Evolutionary conservation across 768 basidiomycete genomes (phyloP).

Genomic region (Pisolithus microcarpus): DNA sequence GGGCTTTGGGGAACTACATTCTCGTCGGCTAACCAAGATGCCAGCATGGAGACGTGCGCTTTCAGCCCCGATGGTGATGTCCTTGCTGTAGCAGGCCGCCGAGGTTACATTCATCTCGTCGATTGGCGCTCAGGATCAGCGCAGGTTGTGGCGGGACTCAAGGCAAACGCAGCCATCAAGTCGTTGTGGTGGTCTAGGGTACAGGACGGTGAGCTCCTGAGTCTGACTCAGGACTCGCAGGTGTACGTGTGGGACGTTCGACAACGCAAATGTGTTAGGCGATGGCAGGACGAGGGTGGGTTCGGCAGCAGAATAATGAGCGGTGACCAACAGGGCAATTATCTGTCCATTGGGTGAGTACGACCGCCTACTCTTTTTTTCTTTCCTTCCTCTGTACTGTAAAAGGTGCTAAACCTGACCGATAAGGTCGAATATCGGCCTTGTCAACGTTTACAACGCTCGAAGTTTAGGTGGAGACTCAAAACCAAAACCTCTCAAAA

Average conservation of each 20-base stretch:
- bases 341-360: constrained; percentile 68
- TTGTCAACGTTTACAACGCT: constrained; percentile 84
- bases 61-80: constrained; percentile 61
- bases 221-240: constrained; percentile 68
- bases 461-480: constrained; percentile 23
- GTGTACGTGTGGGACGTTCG: constrained; percentile 92
- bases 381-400: background rate
- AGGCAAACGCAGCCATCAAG: constrained; percentile 61
- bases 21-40: constrained; percentile 33
- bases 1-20: constrained; percentile 79
- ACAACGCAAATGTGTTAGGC: constrained; percentile 62
- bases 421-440: constrained; percentile 79
- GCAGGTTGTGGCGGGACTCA: constrained; percentile 79
- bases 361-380: background rate
- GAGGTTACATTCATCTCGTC: constrained; percentile 81
- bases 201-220: constrained; percentile 44
- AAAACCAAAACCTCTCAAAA: constrained; percentile 72
- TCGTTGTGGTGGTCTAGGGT: constrained; percentile 68
- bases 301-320: constrained; percentile 55
- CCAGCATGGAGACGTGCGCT: constrained; percentile 57
- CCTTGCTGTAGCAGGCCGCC: constrained; percentile 62
- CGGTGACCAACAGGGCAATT: constrained; percentile 42
- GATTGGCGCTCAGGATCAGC: constrained; percentile 87
- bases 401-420: background rate
- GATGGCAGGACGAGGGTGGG: constrained; percentile 86